Evolutionary conservation across 2,329 filamentous ascomycete species (phyloP).

Genomic region (Aspergillus persii): DNA sequence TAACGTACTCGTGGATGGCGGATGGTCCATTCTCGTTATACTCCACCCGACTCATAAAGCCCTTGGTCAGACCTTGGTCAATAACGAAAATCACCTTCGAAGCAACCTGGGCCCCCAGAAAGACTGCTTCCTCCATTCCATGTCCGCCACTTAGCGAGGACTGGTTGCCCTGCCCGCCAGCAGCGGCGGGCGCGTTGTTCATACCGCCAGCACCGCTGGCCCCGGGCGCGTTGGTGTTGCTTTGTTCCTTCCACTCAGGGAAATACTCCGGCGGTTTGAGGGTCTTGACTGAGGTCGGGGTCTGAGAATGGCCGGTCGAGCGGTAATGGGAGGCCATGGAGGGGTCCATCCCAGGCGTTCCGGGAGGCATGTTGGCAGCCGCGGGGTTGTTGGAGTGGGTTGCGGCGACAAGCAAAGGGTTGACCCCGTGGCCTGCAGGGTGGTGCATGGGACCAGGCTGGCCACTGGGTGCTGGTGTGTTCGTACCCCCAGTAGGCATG

Average conservation of each 20-base stretch:
- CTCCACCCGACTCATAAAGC: slow-evolving; percentile 66
- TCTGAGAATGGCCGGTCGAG: slow-evolving; percentile 66
- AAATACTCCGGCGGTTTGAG: slow-evolving; percentile 80
- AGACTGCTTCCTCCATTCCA: slow-evolving; percentile 76
- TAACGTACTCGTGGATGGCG: slow-evolving; percentile 58
- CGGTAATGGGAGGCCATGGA: slow-evolving; percentile 45
- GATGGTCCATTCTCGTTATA: slow-evolving; percentile 66
- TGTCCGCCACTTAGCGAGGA: slow-evolving; percentile 26
- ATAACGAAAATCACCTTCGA: slow-evolving; percentile 71
- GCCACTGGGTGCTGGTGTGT: slow-evolving; percentile 61
- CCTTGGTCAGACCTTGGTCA: slow-evolving; percentile 65
- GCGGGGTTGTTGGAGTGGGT: slow-evolving; percentile 54
- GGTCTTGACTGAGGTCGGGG: slow-evolving; percentile 79
- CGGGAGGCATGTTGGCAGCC: slow-evolving; percentile 32
- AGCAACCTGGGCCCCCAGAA: slow-evolving; percentile 83
- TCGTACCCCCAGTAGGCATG: slow-evolving; percentile 84
- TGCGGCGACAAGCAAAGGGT: slow-evolving; percentile 87
- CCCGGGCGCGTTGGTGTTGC: slow-evolving; percentile 36
- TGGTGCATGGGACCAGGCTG: slow-evolving; percentile 54
- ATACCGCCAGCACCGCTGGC: slow-evolving; percentile 22
- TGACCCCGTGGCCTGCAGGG: slow-evolving; percentile 64
- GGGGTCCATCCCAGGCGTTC: slow-evolving; percentile 38
- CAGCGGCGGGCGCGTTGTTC: slow-evolving; percentile 9
- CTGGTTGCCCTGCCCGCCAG: slow-evolving; percentile 43
- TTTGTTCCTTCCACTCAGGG: slow-evolving; percentile 80